Evolutionary conservation across 129 eudicot genomes (phyloP).

Genomic region (Arctium minus): DNA sequence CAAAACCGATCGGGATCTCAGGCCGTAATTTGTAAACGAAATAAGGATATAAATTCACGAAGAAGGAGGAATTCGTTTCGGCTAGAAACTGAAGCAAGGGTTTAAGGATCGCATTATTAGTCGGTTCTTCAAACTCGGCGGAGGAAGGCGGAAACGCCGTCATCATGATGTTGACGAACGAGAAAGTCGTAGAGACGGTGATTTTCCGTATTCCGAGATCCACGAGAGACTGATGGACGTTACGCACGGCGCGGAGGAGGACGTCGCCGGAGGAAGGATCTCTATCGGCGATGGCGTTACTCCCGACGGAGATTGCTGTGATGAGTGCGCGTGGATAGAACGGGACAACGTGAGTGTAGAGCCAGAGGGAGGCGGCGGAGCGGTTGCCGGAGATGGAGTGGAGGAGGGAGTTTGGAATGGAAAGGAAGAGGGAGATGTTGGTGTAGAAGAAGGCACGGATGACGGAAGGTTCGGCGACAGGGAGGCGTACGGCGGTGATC

Average conservation of each 20-base stretch:
- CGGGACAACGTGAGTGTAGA: slow-evolving; percentile 60
- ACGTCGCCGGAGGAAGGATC: slow-evolving; percentile 28
- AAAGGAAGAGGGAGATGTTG: slow-evolving; percentile 16
- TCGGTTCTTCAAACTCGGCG: slow-evolving; percentile 60
- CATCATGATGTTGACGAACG: slow-evolving; percentile 46
- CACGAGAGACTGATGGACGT: slow-evolving; percentile 45
- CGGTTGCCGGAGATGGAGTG: slow-evolving; percentile 52
- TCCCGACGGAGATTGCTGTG: slow-evolving; percentile 63
- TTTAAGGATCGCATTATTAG: slow-evolving; percentile 28
- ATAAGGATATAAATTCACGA: slow-evolving; percentile 56
- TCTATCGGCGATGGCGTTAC: slow-evolving; percentile 28
- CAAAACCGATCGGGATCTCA: slow-evolving; percentile 63
- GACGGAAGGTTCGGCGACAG: slow-evolving; percentile 14
- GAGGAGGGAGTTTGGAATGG: slow-evolving; percentile 24
- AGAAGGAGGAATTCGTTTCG: slow-evolving; percentile 64
- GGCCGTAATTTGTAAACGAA: slow-evolving; percentile 31
- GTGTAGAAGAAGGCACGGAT: slow-evolving; percentile 28
- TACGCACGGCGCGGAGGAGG: slow-evolving; percentile 59
- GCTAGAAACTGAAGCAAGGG: slow-evolving; percentile 57
- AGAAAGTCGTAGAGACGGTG: slow-evolving; percentile 68
- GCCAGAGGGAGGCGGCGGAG: slow-evolving; percentile 60
- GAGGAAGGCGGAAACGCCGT: slow-evolving; percentile 74
- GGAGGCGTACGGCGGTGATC: slow-evolving; percentile 20
- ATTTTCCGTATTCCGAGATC: slow-evolving; percentile 59
- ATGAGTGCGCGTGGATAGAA: slow-evolving; percentile 70